Conservation (phyloP, 1,284 basidiomycete genomes). For the Meripilus lineatus region DNA sequence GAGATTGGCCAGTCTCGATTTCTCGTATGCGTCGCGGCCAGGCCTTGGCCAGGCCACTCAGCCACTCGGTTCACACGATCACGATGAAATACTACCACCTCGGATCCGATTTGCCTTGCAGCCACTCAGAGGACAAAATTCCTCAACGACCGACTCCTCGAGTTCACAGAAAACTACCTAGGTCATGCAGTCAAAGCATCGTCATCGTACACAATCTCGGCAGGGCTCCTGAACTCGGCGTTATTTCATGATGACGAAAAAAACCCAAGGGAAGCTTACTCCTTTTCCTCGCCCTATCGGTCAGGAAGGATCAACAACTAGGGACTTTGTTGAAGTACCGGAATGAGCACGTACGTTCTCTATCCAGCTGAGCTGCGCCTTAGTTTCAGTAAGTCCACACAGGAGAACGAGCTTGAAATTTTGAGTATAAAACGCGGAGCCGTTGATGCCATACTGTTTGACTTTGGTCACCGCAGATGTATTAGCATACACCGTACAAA, state of each 20-base stretch:
- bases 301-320: not conserved
- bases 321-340: not conserved
- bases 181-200: conserved; percentile 1
- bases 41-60: too few species aligned
- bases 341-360: not conserved
- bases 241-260: not conserved
- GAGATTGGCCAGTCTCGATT: too few species aligned
- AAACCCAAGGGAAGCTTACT: not conserved
- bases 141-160: too few species aligned
- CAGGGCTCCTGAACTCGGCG: conserved; percentile 1
- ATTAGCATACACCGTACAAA: not conserved
- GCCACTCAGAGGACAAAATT: too few species aligned
- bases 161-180: too few species aligned
- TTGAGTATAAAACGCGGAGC: not conserved
- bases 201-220: conserved; percentile 1
- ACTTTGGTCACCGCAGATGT: not conserved
- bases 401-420: conserved; percentile 1
- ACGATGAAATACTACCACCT: too few species aligned
- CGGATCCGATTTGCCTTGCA: too few species aligned
- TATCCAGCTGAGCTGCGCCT: conserved; percentile 4
- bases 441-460: not conserved
- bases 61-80: too few species aligned
- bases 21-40: too few species aligned
- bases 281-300: not conserved
- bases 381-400: conserved; percentile 3